Evolutionary conservation across 768 basidiomycete genomes (phyloP).

Genomic region (Suillus cothurnatus): DNA sequence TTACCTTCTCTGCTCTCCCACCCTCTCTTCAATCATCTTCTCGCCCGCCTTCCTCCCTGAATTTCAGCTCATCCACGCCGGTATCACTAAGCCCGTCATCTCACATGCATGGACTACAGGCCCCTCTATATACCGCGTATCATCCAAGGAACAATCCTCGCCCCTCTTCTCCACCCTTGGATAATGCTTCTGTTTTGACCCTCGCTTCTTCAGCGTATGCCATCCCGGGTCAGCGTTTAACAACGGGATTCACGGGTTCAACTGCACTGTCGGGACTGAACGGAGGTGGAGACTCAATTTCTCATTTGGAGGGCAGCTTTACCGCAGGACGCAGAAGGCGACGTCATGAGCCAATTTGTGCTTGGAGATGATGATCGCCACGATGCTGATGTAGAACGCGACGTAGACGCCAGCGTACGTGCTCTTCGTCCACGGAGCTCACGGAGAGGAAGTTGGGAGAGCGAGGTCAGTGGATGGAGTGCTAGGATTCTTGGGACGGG

Average conservation of each 20-base stretch:
- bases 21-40: constrained; percentile 48
- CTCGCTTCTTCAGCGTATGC: constrained; percentile 94
- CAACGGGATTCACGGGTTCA: constrained; percentile 46
- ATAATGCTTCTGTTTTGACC: constrained; percentile 91
- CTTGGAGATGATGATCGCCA: constrained; percentile 67
- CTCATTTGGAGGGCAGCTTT: constrained; percentile 69
- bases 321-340: constrained; percentile 51
- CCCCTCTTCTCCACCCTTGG: constrained; percentile 86
- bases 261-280: constrained; percentile 51
- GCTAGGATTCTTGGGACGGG: constrained; percentile 58
- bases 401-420: constrained; percentile 85
- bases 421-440: constrained; percentile 88
- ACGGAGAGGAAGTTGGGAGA: constrained; percentile 89
- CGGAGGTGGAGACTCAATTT: constrained; percentile 61
- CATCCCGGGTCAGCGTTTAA: constrained; percentile 56
- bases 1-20: constrained; percentile 75
- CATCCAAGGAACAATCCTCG: constrained; percentile 96
- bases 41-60: constrained; percentile 42
- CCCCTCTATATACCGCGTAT: constrained; percentile 87
- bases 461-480: constrained; percentile 87
- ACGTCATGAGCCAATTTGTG: constrained; percentile 69
- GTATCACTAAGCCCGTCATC: constrained; percentile 29
- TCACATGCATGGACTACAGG: constrained; percentile 51
- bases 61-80: constrained; percentile 29
- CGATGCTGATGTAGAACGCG: constrained; percentile 52